Base-by-base conservation (phyloP, 1,284 basidiomycete species). In the Ustilago lituana region DNA sequence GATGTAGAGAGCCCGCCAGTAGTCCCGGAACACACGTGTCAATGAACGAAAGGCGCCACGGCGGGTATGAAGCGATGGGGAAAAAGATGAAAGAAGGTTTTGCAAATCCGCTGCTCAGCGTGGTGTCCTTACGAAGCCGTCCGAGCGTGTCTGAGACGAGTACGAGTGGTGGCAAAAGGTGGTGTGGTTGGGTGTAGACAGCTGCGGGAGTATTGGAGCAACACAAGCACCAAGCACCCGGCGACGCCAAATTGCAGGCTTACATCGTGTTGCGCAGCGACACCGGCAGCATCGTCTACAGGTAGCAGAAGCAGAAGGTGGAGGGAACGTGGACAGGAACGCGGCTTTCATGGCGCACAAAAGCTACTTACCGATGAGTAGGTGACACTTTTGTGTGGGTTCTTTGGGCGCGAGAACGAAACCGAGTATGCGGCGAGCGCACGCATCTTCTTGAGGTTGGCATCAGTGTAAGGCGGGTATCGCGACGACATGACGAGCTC, bases 381-480 rank as follows among this genome's bases (percentile, higher is more conserved):
- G 6, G 71, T 57, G 27, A 45, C 35, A 22, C 67, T 74, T 19
- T 49, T 39, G 47, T 76, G 74, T 20, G 79, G 78, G 61, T 81
- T 71, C 31, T 40, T 47, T 0, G 80, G 79, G 19, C 74, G 53
- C 37, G 51, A 41, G 48, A 81, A 80, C 32, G 47, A 36, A 38
- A 70, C 27, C 29, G 35, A 39, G 44, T 71, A 66, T 11, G 49
- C 50, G 10, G 72, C 61, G n/a, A 77, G 46, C 27, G 54, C 17
- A 5, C 33, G 41, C 63, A 80, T 66, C 58, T 76, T 64, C 36
- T 61, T 58, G 23, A 76, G 58, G 57, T 80, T 75, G 39, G 48
- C 59, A 1, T 63, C 40, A 11, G 60, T 54, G 65, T 83, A 83
- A 9, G 83, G 83, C 22, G 83, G 83, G 76, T 84, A 84, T 14